These are phyloP conservation scores for Prunus kanzakura DNA, from an alignment of 306 rosid genomes.

Conservation along the genomic window DNA sequence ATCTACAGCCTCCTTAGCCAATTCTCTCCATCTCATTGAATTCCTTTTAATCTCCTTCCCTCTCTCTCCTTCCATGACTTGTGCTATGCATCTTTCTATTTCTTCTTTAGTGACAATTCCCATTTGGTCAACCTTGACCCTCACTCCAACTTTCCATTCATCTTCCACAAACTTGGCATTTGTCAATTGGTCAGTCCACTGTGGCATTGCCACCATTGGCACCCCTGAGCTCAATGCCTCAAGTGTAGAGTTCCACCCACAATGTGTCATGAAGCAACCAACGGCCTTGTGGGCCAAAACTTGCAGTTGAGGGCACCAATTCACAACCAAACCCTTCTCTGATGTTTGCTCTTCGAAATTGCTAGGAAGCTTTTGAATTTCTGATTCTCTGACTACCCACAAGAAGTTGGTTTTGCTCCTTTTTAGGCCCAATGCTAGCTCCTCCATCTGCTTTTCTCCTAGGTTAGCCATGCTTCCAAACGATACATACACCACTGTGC, in stretches of 20 bases:
- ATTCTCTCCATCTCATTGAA: conserved; percentile 9
- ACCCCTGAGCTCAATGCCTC: conserved; percentile 29
- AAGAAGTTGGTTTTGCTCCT: conserved; percentile 1
- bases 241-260: conserved; percentile 35
- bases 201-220: conserved; percentile 26
- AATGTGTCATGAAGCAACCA: conserved; percentile 32
- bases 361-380: conserved; percentile 14
- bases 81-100: neutral
- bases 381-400: conserved; percentile 26
- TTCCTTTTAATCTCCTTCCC: neutral
- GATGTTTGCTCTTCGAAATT: conserved; percentile 10
- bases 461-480: conserved; percentile 21
- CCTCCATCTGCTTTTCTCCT: conserved; percentile 17
- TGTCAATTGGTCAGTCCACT: conserved; percentile 34
- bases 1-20: conserved; percentile 7
- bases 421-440: conserved; percentile 10
- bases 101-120: conserved; percentile 14
- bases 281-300: conserved; percentile 23
- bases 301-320: conserved; percentile 24
- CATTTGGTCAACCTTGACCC: conserved; percentile 19
- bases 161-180: conserved; percentile 26
- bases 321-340: conserved; percentile 25
- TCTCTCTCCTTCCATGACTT: conserved; percentile 20
- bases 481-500: conserved; percentile 20
- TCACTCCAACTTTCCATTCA: conserved; percentile 23